A percentile compares a stretch with the other conserved stretches of the same genome.
These are phyloP conservation scores for Cladosporium oxysporum DNA, from an alignment of 2,329 filamentous ascomycete genomes.

Conservation along the genomic window DNA sequence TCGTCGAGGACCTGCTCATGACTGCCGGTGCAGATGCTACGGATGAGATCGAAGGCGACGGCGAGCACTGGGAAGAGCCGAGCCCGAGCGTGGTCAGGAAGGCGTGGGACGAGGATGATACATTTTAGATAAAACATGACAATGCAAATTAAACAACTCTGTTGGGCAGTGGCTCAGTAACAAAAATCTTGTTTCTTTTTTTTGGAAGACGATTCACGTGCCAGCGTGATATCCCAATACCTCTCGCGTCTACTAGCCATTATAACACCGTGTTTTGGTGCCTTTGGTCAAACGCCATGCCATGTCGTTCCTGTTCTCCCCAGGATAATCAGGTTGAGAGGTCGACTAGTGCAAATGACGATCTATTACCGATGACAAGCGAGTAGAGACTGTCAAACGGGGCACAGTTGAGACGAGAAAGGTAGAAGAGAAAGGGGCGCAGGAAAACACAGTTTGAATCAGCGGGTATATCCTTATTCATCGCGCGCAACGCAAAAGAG, in stretches of 20 bases:
- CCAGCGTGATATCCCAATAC: not conserved
- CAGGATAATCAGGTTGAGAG: not conserved
- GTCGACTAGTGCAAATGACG: not conserved
- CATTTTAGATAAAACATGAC: slow-evolving; percentile 38
- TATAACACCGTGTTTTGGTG: not conserved
- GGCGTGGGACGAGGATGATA: slow-evolving; percentile 48
- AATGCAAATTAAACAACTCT: too few species aligned
- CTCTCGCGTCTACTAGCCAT: not conserved
- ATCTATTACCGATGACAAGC: too few species aligned
- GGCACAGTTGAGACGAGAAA: not conserved
- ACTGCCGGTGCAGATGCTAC: slow-evolving; percentile 67
- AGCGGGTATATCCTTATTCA: slow-evolving; percentile 23
- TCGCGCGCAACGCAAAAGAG: slow-evolving; percentile 18
- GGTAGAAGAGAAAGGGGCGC: not conserved
- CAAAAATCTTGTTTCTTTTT: not conserved
- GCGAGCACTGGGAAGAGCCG: slow-evolving; percentile 43
- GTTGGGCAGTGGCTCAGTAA: not conserved
- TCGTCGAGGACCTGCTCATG: slow-evolving; percentile 76
- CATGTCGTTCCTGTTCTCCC: too few species aligned
- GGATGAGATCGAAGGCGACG: slow-evolving; percentile 45
- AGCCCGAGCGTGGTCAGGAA: slow-evolving; percentile 51
- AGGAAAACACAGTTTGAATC: slow-evolving; percentile 11
- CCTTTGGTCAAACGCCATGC: not conserved
- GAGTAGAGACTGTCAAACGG: not conserved
- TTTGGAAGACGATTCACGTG: not conserved